Percentiles rank a stretch among this genome's conserved stretches.
Evolutionary conservation across 768 basidiomycete species (phyloP).

Genomic region (Collybia sordida): DNA sequence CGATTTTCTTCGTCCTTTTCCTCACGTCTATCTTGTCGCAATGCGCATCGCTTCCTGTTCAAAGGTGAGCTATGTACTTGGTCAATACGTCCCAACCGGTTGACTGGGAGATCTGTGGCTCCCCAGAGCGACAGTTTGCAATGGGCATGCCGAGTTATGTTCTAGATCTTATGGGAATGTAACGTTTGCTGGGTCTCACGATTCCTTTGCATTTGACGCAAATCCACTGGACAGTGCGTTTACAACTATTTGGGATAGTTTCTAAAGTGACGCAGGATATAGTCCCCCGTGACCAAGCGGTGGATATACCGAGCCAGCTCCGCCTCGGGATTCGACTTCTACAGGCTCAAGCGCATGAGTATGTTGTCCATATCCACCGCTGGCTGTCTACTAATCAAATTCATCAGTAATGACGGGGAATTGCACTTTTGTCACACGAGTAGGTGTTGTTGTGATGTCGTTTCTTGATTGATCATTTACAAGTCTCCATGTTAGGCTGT

Average conservation of each 20-base stretch:
- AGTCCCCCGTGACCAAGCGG: constrained; percentile 45
- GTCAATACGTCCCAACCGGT: no score
- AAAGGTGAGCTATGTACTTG: no score
- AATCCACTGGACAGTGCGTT: constrained; percentile 46
- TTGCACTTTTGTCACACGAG: constrained; percentile 71
- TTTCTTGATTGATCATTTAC: not conserved
- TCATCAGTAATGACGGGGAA: constrained; percentile 33
- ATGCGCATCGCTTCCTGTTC: no score
- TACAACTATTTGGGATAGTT: not conserved
- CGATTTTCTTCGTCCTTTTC: no score
- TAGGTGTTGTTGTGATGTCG: constrained; percentile 25
- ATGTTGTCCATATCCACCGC: not conserved
- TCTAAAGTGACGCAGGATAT: not conserved
- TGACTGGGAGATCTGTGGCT: no score
- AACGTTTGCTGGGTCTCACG: constrained; percentile 51
- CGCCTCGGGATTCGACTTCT: constrained; percentile 53
- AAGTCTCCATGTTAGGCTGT: constrained; percentile 27
- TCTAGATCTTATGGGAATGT: constrained; percentile 51
- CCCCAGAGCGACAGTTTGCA: constrained; percentile 51
- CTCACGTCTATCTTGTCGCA: no score
- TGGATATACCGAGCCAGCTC: constrained; percentile 50
- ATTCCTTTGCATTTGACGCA: constrained; percentile 52
- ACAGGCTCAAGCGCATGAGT: constrained; percentile 56
- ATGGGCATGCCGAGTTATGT: constrained; percentile 67
- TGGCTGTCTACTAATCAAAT: not conserved